Evolutionary conservation across 2,329 filamentous ascomycete species (phyloP).

Genomic region (Phaeophleospora eucalypticola): DNA sequence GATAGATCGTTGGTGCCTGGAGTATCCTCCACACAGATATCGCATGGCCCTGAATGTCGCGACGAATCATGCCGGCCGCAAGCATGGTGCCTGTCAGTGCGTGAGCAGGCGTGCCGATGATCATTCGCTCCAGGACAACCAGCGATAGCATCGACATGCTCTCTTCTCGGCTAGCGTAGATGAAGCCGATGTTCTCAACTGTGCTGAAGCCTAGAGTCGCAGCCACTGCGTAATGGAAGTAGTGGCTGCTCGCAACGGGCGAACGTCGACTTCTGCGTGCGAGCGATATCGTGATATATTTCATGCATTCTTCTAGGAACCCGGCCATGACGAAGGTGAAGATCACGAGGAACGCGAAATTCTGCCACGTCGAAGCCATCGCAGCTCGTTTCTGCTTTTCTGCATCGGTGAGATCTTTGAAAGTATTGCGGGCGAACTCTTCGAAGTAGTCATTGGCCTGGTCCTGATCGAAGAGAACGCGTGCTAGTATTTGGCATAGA

Average conservation of each 20-base stretch:
- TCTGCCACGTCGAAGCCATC: no score
- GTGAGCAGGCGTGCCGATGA: constrained; percentile 3
- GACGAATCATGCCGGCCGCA: no score
- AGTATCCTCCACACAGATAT: no score
- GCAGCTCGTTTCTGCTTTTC: no score
- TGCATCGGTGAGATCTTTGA: no score
- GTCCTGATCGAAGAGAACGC: no score
- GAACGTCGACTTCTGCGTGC: not conserved
- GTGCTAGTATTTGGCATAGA: no score
- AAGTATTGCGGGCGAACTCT: no score
- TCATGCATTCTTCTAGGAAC: not conserved
- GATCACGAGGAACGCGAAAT: not conserved
- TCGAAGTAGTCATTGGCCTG: no score
- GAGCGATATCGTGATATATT: not conserved
- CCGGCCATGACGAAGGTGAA: not conserved
- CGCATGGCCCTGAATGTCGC: no score
- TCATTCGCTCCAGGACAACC: constrained; percentile 6
- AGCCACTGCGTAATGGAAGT: constrained; percentile 8
- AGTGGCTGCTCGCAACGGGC: constrained; percentile 34
- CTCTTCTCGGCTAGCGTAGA: constrained; percentile 1
- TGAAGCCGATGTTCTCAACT: constrained; percentile 8
- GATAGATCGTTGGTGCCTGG: no score
- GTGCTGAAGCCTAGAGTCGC: constrained; percentile 8
- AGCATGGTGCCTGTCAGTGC: no score
- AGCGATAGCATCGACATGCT: constrained; percentile 1